Evolutionary conservation across 1,284 basidiomycete genomes (phyloP), one percentile per base, ranked within the genome.

Genomic region (Anthracocystis setariae): DNA sequence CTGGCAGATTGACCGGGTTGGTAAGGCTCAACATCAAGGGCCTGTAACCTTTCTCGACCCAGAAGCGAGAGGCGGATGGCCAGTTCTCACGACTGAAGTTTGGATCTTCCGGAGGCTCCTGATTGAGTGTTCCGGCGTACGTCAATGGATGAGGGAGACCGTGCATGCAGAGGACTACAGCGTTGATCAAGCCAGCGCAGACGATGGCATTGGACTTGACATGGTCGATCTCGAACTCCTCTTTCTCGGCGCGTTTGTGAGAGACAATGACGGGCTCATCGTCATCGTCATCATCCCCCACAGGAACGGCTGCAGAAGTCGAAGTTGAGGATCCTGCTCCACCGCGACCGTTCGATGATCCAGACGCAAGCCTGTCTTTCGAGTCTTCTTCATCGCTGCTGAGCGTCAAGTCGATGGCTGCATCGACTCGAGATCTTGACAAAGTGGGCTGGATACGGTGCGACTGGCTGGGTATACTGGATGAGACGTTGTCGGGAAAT

Each of bases 111-210:
- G 64, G 56, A 20, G 69, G 70, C 0, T 59, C 65, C 2, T 72
- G 48, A n/a, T 52, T 45, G n/a, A 52, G 27, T 13, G 44, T 47
- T 29, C 69, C 74, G 9, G 44, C 38, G 39, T 42, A 62, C 3
- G 67, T 72, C 25, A 75, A 57, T 5, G 53, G n/a, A 8, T 55
- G 68, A 12, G 80, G 78, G 1, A 79, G 38, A 20, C 77, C 79
- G 23, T 77, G 71, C 58, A 76, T 73, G 56, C 76, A 76, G 21
- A 80, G 57, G 21, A 82, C 76, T 12, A 69, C 64, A 15, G 75
- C 73, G 20, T 62, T 47, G 29, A 82, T 61, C 38, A 79, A 40
- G 13, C 81, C 81, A 0, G 80, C 60, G 48, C 81, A 82, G 21
- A 82, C 76, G 51, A 77, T 54, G 8, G 65, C 68, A 37, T 74